Conservation (phyloP, 176 grass and related monocot species). For the Poa annua region DNA sequence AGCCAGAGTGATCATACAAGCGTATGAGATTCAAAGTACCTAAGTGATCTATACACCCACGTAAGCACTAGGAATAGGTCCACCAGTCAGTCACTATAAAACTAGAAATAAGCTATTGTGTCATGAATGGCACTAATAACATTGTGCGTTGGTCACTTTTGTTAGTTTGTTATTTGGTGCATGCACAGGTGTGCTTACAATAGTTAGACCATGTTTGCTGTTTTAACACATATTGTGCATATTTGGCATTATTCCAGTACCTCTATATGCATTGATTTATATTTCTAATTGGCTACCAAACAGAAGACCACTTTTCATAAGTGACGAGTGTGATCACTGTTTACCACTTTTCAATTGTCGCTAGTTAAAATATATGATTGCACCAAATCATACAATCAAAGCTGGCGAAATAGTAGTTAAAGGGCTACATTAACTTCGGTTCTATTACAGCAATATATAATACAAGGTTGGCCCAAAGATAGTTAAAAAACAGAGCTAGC, state of each 20-base stretch:
- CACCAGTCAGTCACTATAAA: background rate
- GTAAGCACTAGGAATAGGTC: slow-evolving; percentile 31
- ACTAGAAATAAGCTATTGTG: background rate
- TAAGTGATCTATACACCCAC: slow-evolving; percentile 2
- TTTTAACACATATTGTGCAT: slow-evolving; percentile 19
- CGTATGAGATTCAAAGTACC: slow-evolving; percentile 15
- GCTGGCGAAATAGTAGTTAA: background rate
- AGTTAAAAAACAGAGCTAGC: background rate
- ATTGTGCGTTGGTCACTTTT: background rate
- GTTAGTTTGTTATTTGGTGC: slow-evolving; percentile 39
- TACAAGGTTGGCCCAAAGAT: slow-evolving; percentile 17
- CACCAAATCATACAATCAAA: slow-evolving; percentile 13
- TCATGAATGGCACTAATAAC: background rate
- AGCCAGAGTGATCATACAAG: slow-evolving; percentile 3
- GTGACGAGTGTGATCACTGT: background rate
- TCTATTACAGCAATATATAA: slow-evolving; percentile 17
- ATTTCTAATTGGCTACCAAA: background rate
- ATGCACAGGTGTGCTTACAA: slow-evolving; percentile 15
- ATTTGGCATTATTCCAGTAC: slow-evolving; percentile 31
- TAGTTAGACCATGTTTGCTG: slow-evolving; percentile 3
- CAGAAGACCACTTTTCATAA: slow-evolving; percentile 13
- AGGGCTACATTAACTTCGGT: background rate
- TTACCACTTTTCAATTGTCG: background rate
- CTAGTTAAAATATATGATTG: slow-evolving; percentile 3
- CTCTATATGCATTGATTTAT: slow-evolving; percentile 18